Evolutionary conservation across 2,329 filamentous ascomycete genomes (phyloP).

Genomic region (Bimuria novae-zelandiae): DNA sequence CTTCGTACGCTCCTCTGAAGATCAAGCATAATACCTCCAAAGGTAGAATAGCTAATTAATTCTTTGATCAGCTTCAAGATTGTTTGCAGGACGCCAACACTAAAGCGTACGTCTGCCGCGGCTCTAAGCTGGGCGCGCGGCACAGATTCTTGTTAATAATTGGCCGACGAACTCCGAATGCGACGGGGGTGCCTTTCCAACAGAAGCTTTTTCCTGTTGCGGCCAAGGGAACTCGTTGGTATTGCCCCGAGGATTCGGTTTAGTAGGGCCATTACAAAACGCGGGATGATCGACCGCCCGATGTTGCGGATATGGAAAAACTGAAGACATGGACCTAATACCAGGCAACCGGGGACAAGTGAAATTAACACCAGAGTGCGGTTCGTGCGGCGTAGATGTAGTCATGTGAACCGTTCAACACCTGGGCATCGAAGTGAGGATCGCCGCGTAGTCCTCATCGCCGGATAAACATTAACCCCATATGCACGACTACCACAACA

Average conservation of each 20-base stretch:
- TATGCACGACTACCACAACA: too few relatives aligned
- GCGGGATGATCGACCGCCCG: not conserved
- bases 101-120: not conserved
- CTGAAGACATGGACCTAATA: not conserved
- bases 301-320: not conserved
- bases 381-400: too few relatives aligned
- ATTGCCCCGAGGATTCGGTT: conserved; percentile 1
- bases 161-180: not conserved
- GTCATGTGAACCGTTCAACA: too few relatives aligned
- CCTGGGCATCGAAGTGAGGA: too few relatives aligned
- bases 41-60: too few relatives aligned
- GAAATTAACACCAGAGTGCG: not conserved
- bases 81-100: too few relatives aligned
- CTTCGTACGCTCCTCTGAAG: not conserved
- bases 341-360: not conserved
- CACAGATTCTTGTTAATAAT: not conserved
- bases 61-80: too few relatives aligned
- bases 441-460: too few relatives aligned
- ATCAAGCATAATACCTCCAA: not conserved
- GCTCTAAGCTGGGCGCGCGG: not conserved
- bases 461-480: too few relatives aligned
- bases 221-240: not conserved
- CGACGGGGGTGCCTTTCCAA: not conserved
- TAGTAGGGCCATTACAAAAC: conserved; percentile 4
- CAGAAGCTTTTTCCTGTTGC: not conserved